Base-by-base conservation (phyloP, 768 basidiomycete species). In the Boletus reticulatus region DNA sequence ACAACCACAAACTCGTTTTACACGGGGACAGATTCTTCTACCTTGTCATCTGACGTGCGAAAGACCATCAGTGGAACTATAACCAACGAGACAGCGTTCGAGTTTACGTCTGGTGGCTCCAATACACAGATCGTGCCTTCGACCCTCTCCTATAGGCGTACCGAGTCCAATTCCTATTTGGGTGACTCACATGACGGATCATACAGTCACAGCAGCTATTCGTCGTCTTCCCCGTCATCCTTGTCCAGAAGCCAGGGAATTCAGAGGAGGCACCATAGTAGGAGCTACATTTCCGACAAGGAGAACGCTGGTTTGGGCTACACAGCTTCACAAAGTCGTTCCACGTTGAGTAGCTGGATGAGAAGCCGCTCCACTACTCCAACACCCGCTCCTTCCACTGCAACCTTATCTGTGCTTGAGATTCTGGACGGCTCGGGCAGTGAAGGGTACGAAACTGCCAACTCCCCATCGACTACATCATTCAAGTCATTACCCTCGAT, bases 401-500 rank as follows among this genome's bases (percentile, higher is more conserved):
- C 57, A 4, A 46, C 56, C 11, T 45, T 72, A 12, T 73, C 70
- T 13, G 67, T 60, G 17, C 68, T 67, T 12, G 72, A 72, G 22
- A 63, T 68, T 5, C 67, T 57, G 1, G 69, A 65, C 7, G 62
- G 61, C 29, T 77, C 76, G 20, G 81, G 76, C 14, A 83, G 80
- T 55, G 79, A 78, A 9, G 81, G 80, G 3, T 87, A 84, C 58
- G 71, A 78, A 29, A 71, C 76, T 3, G 73, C 75, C 4, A 56
- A 59, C 27, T 71, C 79, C 4, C 77, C 80, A 1, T 80, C 80
- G 8, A 74, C 70, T 12, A 72, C 76, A 8, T 85, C 84, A 0
- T 84, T 80, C 67, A 75, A 74, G 53, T 85, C 84, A 6, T 68
- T 85, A 52, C 83, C 84, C 1, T 81, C 80, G 5, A 85, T 85